Percentiles rank a stretch among this genome's conserved stretches.
Conservation (phyloP, 2,329 filamentous ascomycete species). For the Tricladium varicosporioides region DNA sequence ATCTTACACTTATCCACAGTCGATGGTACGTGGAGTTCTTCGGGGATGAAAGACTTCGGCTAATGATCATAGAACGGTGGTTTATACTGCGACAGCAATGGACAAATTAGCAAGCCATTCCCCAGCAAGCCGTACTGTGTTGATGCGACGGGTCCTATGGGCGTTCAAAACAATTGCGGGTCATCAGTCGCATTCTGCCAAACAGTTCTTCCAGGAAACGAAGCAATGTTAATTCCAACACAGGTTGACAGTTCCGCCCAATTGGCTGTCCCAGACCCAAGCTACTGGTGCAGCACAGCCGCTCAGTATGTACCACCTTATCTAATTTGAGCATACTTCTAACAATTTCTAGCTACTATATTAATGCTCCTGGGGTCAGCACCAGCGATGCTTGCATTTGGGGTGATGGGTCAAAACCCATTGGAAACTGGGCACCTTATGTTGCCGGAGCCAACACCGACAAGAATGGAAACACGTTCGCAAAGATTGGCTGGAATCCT, state of each 20-base stretch:
- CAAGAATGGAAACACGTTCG: conserved; percentile 61
- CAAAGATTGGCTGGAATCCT: conserved; percentile 78
- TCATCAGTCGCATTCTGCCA: conserved; percentile 70
- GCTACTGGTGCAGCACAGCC: conserved; percentile 70
- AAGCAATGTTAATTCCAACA: conserved; percentile 82
- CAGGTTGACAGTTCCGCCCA: conserved; percentile 54
- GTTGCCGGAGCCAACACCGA: conserved; percentile 75
- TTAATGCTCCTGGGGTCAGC: conserved; percentile 69
- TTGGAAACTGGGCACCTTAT: conserved; percentile 76
- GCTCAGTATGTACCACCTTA: conserved; percentile 61
- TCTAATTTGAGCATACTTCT: conserved; percentile 13
- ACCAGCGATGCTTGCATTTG: conserved; percentile 66
- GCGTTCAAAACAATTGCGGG: conserved; percentile 64
- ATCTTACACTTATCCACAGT: conserved; percentile 64
- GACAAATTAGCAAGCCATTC: conserved; percentile 68
- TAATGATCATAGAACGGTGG: conserved; percentile 61
- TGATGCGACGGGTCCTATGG: conserved; percentile 62
- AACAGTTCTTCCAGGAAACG: conserved; percentile 75
- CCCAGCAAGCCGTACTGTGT: conserved; percentile 66
- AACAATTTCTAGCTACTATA: conserved; percentile 59
- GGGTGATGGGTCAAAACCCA: conserved; percentile 60
- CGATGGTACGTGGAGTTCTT: conserved; percentile 58
- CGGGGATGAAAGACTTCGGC: not conserved
- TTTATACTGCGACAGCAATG: conserved; percentile 66
- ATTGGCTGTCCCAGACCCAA: conserved; percentile 67